Base-by-base conservation (phyloP, 495 filamentous ascomycete species). In the Daldinia loculata region DNA sequence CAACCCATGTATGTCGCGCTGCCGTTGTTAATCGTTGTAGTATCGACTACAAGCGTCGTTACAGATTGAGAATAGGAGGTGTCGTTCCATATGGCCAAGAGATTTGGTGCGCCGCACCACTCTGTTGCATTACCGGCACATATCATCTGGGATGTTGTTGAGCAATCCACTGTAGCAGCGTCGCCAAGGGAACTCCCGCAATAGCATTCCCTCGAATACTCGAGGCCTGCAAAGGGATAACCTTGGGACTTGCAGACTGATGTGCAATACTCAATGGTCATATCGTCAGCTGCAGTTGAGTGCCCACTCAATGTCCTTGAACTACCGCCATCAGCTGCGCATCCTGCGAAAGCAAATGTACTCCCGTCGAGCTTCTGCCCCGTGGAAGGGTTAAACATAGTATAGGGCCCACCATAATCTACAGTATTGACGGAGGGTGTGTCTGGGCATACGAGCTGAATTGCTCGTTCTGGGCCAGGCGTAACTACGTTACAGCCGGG, bases 401-500 rank as follows among this genome's bases (percentile, higher is more conserved):
- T 17, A 24, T 66, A 29, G 2, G 60, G 51, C 2, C 55, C 70
- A 4, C 43, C 9, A 4, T 72, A 30, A 24, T 52, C 38, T 36
- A 38, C 34, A n/a, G 38, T 6, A 55, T 69, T 69, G 22, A 64
- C 30, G 3, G 70, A 34, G 4, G 70, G 70, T 19, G 36, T 29
- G 11, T 65, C 56, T 2, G 70, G 66, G 17, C 70, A 72, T 11
- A 41, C 30, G 0, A 66, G 74, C 30, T 32, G 57, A 11, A 26
- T 7, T 15, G 66, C 82, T 60, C 72, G n/a, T 0, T 32, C 79
- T 27, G 85, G 82, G 0, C 84, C 85, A 27, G 67, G 41, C 7
- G 78, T 78, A 24, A 86, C 69, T 0, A 85, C 72, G 69, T 87
- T 87, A 77, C 85, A 85, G 17, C 84, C 84, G 4, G 84, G 84